Conservation (phyloP, 2,329 filamentous ascomycete genomes). For the Arachnopeziza araneosa region DNA sequence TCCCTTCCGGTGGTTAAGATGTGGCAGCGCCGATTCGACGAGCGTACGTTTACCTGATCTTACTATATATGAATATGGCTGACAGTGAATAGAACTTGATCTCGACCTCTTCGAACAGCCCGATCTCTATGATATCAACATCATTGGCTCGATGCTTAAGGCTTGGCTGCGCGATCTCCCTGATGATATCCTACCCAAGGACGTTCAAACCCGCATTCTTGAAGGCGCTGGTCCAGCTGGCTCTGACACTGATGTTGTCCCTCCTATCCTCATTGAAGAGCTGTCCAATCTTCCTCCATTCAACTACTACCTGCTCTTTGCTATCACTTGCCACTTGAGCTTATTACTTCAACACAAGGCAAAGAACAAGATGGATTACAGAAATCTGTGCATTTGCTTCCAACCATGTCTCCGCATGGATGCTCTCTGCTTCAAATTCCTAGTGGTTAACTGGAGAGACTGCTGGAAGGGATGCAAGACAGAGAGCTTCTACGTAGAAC, state of each 20-base stretch:
- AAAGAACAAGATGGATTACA: constrained; percentile 97
- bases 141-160: constrained; percentile 93
- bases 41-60: constrained; percentile 46
- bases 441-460: constrained; percentile 91
- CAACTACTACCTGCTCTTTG: constrained; percentile 96
- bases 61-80: constrained; percentile 7
- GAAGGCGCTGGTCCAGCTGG: constrained; percentile 52
- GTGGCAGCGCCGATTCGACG: constrained; percentile 88
- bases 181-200: constrained; percentile 86
- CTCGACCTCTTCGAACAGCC: constrained; percentile 85
- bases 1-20: constrained; percentile 87
- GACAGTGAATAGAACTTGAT: constrained; percentile 59
- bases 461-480: constrained; percentile 97
- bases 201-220: constrained; percentile 72
- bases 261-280: constrained; percentile 82
- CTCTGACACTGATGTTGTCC: constrained; percentile 70
- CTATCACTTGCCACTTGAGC: constrained; percentile 93
- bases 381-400: constrained; percentile 94
- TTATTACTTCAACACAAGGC: constrained; percentile 85
- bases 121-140: constrained; percentile 93
- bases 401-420: constrained; percentile 97
- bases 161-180: constrained; percentile 93
- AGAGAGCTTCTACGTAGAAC: constrained; percentile 71
- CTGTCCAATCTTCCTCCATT: constrained; percentile 91
- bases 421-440: constrained; percentile 88